phyloP scores from a whole-genome alignment of 2,329 filamentous ascomycete genomes.

The Magnaporthales sp. region DNA sequence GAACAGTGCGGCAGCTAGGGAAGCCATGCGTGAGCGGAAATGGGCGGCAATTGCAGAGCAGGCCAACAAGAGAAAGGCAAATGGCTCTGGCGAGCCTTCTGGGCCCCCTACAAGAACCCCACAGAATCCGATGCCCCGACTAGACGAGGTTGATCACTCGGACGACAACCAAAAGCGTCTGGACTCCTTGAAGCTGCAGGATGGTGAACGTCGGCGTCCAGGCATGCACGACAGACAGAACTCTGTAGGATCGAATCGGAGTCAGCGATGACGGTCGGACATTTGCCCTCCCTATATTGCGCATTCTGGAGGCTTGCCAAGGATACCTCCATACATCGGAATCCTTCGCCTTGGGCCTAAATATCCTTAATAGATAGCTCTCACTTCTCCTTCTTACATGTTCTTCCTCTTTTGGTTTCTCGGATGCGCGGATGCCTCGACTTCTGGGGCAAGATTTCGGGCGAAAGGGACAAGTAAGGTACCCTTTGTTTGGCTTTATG shows the following conservation, averaged over 20 bases:
- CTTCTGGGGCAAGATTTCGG: neutral
- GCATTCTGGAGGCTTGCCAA: neutral
- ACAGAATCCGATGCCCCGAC: constrained; percentile 34
- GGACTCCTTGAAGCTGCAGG: constrained; percentile 83
- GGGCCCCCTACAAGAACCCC: constrained; percentile 26
- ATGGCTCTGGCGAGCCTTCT: constrained; percentile 23
- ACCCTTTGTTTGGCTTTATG: neutral
- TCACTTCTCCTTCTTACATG: neutral
- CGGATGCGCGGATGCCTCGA: neutral
- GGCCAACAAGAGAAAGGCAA: constrained; percentile 58
- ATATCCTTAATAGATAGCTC: neutral
- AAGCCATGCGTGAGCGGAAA: constrained; percentile 72
- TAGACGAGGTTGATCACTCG: constrained; percentile 72
- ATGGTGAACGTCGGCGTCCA: constrained; percentile 57
- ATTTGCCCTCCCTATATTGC: neutral
- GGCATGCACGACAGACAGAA: constrained; percentile 50
- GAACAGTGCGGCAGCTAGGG: constrained; percentile 78
- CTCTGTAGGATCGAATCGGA: constrained; percentile 46
- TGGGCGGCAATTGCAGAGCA: constrained; percentile 83
- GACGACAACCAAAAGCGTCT: constrained; percentile 82
- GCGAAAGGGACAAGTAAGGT: neutral
- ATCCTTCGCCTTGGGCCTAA: neutral
- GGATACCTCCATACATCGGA: neutral
- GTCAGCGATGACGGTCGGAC: constrained; percentile 24
- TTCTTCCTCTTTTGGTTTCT: neutral